Evolutionary conservation across 2,329 filamentous ascomycete species (phyloP).

Genomic region (Endoconidiophora polonica): DNA sequence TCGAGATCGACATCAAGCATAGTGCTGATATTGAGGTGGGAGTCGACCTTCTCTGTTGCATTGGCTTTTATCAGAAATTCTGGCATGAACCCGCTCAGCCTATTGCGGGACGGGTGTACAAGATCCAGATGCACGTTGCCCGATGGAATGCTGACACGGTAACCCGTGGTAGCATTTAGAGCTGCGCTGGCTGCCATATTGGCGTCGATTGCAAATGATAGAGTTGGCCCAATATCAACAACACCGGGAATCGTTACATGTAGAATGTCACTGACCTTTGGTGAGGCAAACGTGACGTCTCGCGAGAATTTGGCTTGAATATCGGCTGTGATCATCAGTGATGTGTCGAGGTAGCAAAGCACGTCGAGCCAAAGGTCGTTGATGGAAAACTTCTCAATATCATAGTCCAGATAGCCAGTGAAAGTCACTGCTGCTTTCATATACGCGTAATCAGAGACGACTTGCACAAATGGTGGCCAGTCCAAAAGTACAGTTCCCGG

Average conservation of each 20-base stretch:
- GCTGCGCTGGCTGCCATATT: slow-evolving; percentile 3
- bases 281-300: not conserved
- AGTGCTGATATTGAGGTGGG: slow-evolving; percentile 10
- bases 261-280: not conserved
- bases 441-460: slow-evolving; percentile 8
- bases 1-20: slow-evolving; percentile 1
- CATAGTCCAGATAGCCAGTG: slow-evolving; percentile 7
- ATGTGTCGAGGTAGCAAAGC: slow-evolving; percentile 1
- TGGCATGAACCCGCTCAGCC: slow-evolving; percentile 1
- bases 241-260: slow-evolving; percentile 8
- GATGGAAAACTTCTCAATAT: slow-evolving; percentile 1
- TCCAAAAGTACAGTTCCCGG: slow-evolving; percentile 5
- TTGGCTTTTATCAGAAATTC: slow-evolving; percentile 2
- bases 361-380: slow-evolving; percentile 7
- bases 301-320: slow-evolving; percentile 1
- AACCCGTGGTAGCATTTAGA: slow-evolving; percentile 1
- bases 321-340: not conserved
- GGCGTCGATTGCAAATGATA: slow-evolving; percentile 4
- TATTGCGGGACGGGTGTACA: not conserved
- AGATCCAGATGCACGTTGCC: slow-evolving; percentile 8
- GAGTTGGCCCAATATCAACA: slow-evolving; percentile 2
- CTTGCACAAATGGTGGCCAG: slow-evolving; percentile 3
- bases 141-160: not conserved
- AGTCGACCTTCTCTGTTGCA: slow-evolving; percentile 1
- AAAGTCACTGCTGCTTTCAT: slow-evolving; percentile 5